phyloP scores from a whole-genome alignment of 1,139 yeast species.

The Magnusiomyces ingens region DNA sequence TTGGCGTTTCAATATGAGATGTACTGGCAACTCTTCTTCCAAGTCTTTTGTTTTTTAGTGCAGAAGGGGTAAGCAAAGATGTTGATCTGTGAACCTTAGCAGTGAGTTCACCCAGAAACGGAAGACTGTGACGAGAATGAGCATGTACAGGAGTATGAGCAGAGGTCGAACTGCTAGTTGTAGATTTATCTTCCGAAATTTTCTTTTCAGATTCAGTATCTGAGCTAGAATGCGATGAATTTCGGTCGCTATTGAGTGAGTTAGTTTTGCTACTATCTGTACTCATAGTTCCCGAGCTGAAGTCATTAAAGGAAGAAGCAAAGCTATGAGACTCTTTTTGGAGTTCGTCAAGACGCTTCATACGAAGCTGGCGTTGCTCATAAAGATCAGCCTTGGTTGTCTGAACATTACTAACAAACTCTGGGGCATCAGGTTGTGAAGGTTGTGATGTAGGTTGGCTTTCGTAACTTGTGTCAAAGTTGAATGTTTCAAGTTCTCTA shows the following conservation, averaged over 20 bases:
- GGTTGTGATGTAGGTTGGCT: conserved; percentile 3
- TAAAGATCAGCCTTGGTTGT: conserved; percentile 22
- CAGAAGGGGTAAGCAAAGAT: conserved; percentile 7
- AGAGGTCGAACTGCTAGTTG: too few species aligned
- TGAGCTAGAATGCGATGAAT: too few species aligned
- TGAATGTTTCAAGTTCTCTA: conserved; percentile 78
- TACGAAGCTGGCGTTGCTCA: conserved; percentile 24
- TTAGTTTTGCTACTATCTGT: background rate
- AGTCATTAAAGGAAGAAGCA: conserved; percentile 16
- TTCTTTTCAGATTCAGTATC: too few species aligned
- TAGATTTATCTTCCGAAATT: too few species aligned
- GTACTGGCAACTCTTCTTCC: conserved; percentile 14
- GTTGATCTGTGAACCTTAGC: conserved; percentile 10
- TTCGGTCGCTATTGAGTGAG: background rate
- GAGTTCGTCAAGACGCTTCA: conserved; percentile 27
- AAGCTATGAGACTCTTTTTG: conserved; percentile 31
- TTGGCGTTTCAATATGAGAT: conserved; percentile 7
- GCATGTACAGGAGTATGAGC: too few species aligned
- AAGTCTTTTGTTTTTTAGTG: background rate
- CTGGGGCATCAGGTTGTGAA: conserved; percentile 11
- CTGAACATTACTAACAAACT: conserved; percentile 13
- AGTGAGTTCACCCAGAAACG: conserved; percentile 14
- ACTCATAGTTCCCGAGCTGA: background rate
- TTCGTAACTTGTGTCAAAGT: conserved; percentile 39
- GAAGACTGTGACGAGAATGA: conserved; percentile 1